A percentile compares a stretch with the other conserved stretches of the same genome.
These are phyloP conservation scores for Oryza australiensis DNA, from an alignment of 176 grass and related monocot species.

Conservation along the genomic window DNA sequence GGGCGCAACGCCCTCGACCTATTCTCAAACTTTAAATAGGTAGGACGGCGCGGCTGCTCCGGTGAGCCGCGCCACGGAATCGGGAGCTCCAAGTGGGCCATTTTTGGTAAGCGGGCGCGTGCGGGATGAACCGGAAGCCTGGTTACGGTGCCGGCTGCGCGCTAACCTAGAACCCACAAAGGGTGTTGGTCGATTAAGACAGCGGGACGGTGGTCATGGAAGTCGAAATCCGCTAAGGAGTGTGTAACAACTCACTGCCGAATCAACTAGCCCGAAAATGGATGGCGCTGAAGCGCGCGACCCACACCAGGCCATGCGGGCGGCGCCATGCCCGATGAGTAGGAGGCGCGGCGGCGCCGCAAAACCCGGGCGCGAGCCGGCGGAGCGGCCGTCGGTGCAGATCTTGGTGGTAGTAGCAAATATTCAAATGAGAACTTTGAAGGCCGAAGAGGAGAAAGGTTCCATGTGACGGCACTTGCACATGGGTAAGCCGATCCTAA, in stretches of 20 bases:
- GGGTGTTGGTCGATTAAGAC: conserved; percentile 67
- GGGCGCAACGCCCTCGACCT: conserved; percentile 1
- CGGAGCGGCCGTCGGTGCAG: conserved; percentile 59
- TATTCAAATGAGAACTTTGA: conserved; percentile 92
- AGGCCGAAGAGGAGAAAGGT: conserved; percentile 84
- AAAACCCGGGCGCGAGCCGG: too few species aligned
- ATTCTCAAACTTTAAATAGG: conserved; percentile 6
- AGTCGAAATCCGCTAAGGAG: conserved; percentile 72
- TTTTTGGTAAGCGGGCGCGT: conserved; percentile 68
- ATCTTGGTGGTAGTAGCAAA: conserved; percentile 90
- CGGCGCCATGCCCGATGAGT: too few species aligned
- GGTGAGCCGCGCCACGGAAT: conserved; percentile 21
- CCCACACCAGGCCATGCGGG: too few species aligned
- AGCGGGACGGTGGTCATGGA: conserved; percentile 37
- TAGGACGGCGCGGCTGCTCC: not conserved
- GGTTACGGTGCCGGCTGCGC: too few species aligned
- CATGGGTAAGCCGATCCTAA: conserved; percentile 80
- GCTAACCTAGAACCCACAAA: conserved; percentile 61
- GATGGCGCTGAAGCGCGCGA: too few species aligned
- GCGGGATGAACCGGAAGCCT: too few species aligned
- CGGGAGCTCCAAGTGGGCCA: conserved; percentile 53
- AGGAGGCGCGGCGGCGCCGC: too few species aligned
- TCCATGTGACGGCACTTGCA: conserved; percentile 83
- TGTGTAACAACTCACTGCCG: conserved; percentile 87
- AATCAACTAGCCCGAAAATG: too few species aligned